Base-by-base conservation (phyloP, 345 rosid genomes). In the Cardamine occulta region DNA sequence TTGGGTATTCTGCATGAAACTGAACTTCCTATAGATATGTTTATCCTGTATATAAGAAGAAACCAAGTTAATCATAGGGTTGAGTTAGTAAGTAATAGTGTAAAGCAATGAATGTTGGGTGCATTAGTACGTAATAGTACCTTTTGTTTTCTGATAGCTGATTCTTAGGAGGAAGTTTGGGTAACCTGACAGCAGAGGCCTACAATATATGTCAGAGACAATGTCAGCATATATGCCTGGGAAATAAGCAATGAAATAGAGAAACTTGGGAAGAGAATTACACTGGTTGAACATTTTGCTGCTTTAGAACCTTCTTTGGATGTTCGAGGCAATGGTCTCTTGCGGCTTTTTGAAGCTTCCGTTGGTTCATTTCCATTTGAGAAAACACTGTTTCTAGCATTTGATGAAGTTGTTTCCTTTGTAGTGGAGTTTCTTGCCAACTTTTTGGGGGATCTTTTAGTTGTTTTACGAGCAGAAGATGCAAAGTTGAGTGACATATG, bases 401-500 rank as follows among this genome's bases (percentile, higher is more conserved):
- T 82, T 15, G 74, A 62, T 62, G 86, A 78, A 40, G 52, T 54
- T 24, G 56, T 35, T 73, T 54, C 82, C 56, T 10, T 64, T 61
- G 82, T 18, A 68, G 73, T 60, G 24, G 83, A 52, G 71, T 75
- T 71, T 58, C 80, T 81, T 70, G 77, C 82, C 23, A 77, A 39
- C 59, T 61, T 55, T 75, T 75, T 83, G 1, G 49, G 54, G 42
- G 81, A 81, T 75, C 78, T 37, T 84, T 82, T 84, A 44, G 51
- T 75, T 51, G 75, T 71, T 72, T 74, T 67, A 66, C 68, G 56
- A 31, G 74, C 54, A 37, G 72, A 24, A 71, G 88, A 66, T 57
- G 81, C 77, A 76, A 85, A 76, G 74, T 75, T 85, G 62, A 88
- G 80, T 17, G 92, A 80, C 87, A 81, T 77, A 53, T 87, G 87